Evolutionary conservation across 495 filamentous ascomycete genomes (phyloP).

Genomic region (Aspergillus indologenus): DNA sequence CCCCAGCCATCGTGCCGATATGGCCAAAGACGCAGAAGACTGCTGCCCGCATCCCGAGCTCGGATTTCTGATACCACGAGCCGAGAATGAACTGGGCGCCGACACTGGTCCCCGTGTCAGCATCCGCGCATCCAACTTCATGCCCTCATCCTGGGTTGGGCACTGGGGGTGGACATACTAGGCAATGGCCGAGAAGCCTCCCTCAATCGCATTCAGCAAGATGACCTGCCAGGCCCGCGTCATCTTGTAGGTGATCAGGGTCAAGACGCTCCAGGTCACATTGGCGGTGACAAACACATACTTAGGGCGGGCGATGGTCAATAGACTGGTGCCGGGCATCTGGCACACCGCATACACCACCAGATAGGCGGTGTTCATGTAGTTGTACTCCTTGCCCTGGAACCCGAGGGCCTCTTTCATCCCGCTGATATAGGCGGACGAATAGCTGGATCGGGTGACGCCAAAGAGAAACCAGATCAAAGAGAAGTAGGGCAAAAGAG

Average conservation of each 20-base stretch:
- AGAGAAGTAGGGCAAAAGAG: constrained; percentile 35
- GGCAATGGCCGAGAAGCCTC: constrained; percentile 35
- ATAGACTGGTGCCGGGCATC: constrained; percentile 34
- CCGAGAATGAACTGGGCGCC: constrained; percentile 31
- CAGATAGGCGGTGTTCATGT: constrained; percentile 38
- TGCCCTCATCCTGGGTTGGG: too few species aligned
- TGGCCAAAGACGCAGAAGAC: constrained; percentile 33
- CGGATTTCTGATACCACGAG: constrained; percentile 30
- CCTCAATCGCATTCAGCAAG: constrained; percentile 34
- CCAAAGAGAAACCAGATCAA: constrained; percentile 38
- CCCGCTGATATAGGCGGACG: constrained; percentile 37
- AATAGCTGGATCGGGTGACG: constrained; percentile 37
- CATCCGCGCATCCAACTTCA: too few species aligned
- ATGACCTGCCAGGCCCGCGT: constrained; percentile 35
- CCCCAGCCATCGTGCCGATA: constrained; percentile 28
- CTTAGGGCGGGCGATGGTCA: constrained; percentile 32
- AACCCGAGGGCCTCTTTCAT: constrained; percentile 37
- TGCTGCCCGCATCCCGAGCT: constrained; percentile 29
- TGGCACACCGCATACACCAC: constrained; percentile 39
- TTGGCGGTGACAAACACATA: constrained; percentile 37
- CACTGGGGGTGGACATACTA: constrained; percentile 29
- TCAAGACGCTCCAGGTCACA: constrained; percentile 33
- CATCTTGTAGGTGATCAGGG: constrained; percentile 33
- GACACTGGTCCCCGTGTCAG: constrained; percentile 16
- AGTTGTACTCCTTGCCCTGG: constrained; percentile 37